Conservation (phyloP, 2,329 filamentous ascomycete species). For the Bisporella sp. region DNA sequence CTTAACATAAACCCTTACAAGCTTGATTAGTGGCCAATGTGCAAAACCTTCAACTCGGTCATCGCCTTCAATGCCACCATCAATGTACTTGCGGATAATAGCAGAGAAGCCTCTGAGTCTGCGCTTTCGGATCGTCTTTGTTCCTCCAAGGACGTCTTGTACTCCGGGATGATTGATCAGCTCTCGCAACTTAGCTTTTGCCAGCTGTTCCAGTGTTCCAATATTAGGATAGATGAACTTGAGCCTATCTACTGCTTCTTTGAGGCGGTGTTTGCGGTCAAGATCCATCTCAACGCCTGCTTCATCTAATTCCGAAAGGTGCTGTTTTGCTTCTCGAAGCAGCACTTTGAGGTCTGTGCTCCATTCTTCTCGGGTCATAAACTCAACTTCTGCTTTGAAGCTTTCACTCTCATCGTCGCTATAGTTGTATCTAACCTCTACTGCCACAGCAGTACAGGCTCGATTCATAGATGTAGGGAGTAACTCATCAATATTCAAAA, state of each 20-base stretch:
- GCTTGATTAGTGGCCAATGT: slow-evolving; percentile 17
- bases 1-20: slow-evolving; percentile 10
- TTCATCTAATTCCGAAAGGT: not conserved
- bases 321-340: slow-evolving; percentile 5
- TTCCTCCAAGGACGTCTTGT: slow-evolving; percentile 8
- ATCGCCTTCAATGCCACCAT: not conserved
- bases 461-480: slow-evolving; percentile 5
- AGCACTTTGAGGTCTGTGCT: slow-evolving; percentile 9
- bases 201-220: slow-evolving; percentile 26
- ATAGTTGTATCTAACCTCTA: slow-evolving; percentile 14
- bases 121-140: not conserved
- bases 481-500: slow-evolving; percentile 24
- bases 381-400: slow-evolving; percentile 6
- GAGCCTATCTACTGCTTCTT: slow-evolving; percentile 33
- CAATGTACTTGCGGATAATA: slow-evolving; percentile 9
- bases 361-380: slow-evolving; percentile 12
- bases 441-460: slow-evolving; percentile 14
- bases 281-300: slow-evolving; percentile 25
- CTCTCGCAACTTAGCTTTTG: slow-evolving; percentile 12
- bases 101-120: slow-evolving; percentile 3
- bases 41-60: not conserved
- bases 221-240: slow-evolving; percentile 35
- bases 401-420: not conserved
- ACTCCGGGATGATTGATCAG: slow-evolving; percentile 11
- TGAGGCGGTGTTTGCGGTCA: slow-evolving; percentile 23